Conservation (phyloP, 106 monocot genomes). For the Alisma plantagoaquatica region DNA sequence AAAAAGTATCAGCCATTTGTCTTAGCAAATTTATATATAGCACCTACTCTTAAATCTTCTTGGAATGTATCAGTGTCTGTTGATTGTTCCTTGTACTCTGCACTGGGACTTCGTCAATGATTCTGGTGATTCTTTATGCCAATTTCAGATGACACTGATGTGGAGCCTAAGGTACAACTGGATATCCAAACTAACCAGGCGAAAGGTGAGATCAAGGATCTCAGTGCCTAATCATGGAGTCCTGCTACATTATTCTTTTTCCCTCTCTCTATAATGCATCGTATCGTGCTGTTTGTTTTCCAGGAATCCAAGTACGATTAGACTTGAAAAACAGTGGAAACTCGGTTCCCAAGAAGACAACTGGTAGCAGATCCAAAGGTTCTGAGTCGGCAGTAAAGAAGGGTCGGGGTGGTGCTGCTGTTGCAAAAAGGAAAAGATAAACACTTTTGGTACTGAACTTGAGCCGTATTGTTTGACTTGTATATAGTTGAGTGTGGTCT, state of each 20-base stretch:
- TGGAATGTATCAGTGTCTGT: not conserved
- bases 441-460: too few relatives aligned
- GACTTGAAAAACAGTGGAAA: slow-evolving; percentile 54
- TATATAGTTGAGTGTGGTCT: too few relatives aligned
- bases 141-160: slow-evolving; percentile 23
- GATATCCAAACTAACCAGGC: slow-evolving; percentile 49
- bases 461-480: too few relatives aligned
- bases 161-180: slow-evolving; percentile 38
- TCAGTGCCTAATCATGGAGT: not conserved
- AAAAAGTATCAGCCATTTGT: not conserved
- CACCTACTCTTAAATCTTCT: too few relatives aligned
- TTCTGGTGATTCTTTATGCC: not conserved
- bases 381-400: slow-evolving; percentile 28
- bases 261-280: not conserved
- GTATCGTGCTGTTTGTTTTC: not conserved
- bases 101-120: not conserved
- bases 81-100: not conserved
- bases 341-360: slow-evolving; percentile 32
- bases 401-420: slow-evolving; percentile 10
- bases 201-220: slow-evolving; percentile 32
- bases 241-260: not conserved
- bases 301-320: slow-evolving; percentile 75
- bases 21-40: too few relatives aligned
- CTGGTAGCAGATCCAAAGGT: slow-evolving; percentile 38
- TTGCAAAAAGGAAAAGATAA: slow-evolving; percentile 4